phyloP scores from a whole-genome alignment of 1,284 basidiomycete genomes.

The Ustilago lituana region DNA sequence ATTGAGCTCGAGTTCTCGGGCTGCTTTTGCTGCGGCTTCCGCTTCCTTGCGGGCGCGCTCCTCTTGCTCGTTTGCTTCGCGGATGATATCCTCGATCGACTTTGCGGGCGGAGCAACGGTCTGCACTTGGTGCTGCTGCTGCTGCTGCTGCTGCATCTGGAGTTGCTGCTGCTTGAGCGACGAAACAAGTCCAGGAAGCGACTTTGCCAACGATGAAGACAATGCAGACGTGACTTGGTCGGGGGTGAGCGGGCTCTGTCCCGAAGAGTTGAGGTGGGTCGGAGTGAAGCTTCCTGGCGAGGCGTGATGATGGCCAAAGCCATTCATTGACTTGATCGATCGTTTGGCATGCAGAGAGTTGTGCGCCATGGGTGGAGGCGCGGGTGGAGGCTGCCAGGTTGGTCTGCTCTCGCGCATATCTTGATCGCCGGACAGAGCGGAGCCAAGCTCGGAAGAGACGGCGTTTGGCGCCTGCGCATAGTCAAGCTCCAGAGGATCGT shows the following conservation, averaged over 20 bases:
- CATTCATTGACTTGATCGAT: slow-evolving; percentile 15
- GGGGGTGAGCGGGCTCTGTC: slow-evolving; percentile 34
- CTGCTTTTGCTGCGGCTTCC: slow-evolving; percentile 39
- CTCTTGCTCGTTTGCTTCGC: slow-evolving; percentile 60
- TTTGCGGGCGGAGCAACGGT: slow-evolving; percentile 26
- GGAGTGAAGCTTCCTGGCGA: slow-evolving; percentile 33
- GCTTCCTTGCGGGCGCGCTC: slow-evolving; percentile 47
- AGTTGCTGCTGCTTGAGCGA: slow-evolving; percentile 38
- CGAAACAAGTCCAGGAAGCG: slow-evolving; percentile 38
- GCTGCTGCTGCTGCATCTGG: slow-evolving; percentile 15
- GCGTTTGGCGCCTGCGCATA: slow-evolving; percentile 53
- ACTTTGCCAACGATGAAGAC: slow-evolving; percentile 36
- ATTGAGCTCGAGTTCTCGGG: slow-evolving; percentile 28
- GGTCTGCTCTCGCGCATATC: slow-evolving; percentile 24
- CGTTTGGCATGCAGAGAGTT: slow-evolving; percentile 6
- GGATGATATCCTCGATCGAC: slow-evolving; percentile 65
- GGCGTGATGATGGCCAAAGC: slow-evolving; percentile 10
- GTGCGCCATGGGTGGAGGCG: slow-evolving; percentile 11
- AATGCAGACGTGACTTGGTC: slow-evolving; percentile 33
- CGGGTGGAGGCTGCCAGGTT: slow-evolving; percentile 38
- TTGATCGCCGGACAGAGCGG: slow-evolving; percentile 27
- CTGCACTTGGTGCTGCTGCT: slow-evolving; percentile 17
- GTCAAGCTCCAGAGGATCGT: slow-evolving; percentile 43
- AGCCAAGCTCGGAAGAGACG: slow-evolving; percentile 48
- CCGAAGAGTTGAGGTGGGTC: slow-evolving; percentile 16